Percentiles rank a stretch among this genome's conserved stretches.
Evolutionary conservation across 345 rosid species (phyloP).

Genomic region (Atalantia buxifolia): DNA sequence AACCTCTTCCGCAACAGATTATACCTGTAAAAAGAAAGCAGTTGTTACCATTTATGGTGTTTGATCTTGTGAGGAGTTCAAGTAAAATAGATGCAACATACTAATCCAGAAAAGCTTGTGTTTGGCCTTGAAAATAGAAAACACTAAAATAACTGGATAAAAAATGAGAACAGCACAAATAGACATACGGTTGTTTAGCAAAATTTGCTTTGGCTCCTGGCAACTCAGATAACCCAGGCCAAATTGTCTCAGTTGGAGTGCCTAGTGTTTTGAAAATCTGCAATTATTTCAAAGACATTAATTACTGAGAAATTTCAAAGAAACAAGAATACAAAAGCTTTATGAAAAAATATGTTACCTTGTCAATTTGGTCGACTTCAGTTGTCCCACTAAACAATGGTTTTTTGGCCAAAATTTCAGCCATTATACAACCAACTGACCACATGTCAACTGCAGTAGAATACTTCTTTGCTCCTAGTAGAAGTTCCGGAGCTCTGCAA

Average conservation of each 20-base stretch:
- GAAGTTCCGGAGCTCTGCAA: slow-evolving; percentile 84
- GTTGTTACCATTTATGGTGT: background rate
- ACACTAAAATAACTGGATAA: slow-evolving; percentile 6
- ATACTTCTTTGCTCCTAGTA: slow-evolving; percentile 72
- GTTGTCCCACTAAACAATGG: slow-evolving; percentile 69
- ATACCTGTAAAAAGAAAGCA: slow-evolving; percentile 40
- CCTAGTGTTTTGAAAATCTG: slow-evolving; percentile 81
- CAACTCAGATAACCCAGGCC: slow-evolving; percentile 71
- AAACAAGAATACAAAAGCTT: background rate
- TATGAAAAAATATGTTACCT: slow-evolving; percentile 37
- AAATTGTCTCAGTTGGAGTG: slow-evolving; percentile 60
- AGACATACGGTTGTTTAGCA: slow-evolving; percentile 46
- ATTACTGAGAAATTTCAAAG: background rate
- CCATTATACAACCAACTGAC: slow-evolving; percentile 95
- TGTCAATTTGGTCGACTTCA: slow-evolving; percentile 68
- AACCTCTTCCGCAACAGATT: slow-evolving; percentile 76
- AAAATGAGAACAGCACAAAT: background rate
- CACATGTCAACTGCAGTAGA: slow-evolving; percentile 94
- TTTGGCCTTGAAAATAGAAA: background rate
- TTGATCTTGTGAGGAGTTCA: slow-evolving; percentile 16
- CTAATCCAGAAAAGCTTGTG: background rate
- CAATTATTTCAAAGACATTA: slow-evolving; percentile 2
- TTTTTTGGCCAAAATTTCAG: slow-evolving; percentile 68
- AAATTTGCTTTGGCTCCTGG: slow-evolving; percentile 72
- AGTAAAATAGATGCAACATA: background rate